phyloP scores from a whole-genome alignment of 2,329 filamentous ascomycete genomes.

The Colletotrichum godetiae region DNA sequence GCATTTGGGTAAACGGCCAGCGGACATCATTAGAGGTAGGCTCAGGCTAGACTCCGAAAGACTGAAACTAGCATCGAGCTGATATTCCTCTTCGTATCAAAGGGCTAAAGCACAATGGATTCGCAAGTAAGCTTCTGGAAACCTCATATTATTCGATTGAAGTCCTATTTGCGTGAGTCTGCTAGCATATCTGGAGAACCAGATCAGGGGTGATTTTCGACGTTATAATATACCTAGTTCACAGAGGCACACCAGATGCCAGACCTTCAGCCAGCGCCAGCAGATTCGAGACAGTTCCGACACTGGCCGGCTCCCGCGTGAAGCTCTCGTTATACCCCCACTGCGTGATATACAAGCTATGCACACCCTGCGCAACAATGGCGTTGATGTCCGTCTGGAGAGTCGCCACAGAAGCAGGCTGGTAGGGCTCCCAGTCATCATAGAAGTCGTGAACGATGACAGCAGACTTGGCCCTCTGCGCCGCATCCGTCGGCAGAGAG shows the following conservation, averaged over 20 bases:
- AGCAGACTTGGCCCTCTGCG: not conserved
- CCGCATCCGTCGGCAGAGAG: not conserved
- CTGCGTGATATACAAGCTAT: constrained; percentile 14
- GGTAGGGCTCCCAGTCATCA: not conserved
- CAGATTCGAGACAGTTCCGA: not conserved
- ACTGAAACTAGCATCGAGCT: too few relatives aligned
- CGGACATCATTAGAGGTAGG: too few relatives aligned
- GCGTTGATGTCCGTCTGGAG: constrained; percentile 1
- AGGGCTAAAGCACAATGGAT: too few relatives aligned
- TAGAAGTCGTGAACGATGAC: constrained; percentile 13
- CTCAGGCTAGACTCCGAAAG: too few relatives aligned
- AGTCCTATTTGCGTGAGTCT: not conserved
- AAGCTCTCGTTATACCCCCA: constrained; percentile 20
- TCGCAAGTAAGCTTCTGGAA: too few relatives aligned
- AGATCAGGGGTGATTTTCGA: too few relatives aligned
- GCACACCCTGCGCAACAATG: not conserved
- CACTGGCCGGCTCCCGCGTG: constrained; percentile 8
- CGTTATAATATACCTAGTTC: not conserved
- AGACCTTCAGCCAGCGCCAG: constrained; percentile 9
- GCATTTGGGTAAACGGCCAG: too few relatives aligned
- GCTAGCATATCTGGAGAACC: too few relatives aligned
- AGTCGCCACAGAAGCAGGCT: not conserved
- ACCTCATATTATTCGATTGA: too few relatives aligned
- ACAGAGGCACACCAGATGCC: not conserved
- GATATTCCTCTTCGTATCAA: too few relatives aligned